A percentile compares a stretch with the other conserved stretches of the same genome.
phyloP scores from a whole-genome alignment of 2,329 filamentous ascomycete genomes.

The Penicillium expansum region DNA sequence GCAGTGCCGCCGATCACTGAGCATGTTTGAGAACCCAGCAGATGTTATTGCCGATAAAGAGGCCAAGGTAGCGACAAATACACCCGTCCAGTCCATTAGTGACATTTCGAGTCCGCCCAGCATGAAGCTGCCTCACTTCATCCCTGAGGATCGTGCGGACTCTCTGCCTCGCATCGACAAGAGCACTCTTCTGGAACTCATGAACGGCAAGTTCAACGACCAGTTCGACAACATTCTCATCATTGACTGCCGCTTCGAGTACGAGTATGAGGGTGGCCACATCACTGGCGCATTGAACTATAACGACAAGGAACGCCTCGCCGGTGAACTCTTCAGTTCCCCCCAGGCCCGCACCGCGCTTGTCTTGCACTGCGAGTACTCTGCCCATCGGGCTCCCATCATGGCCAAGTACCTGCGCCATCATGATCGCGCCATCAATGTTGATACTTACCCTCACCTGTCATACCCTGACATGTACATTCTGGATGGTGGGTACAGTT shows the following conservation, averaged over 20 bases:
- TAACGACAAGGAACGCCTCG: constrained; percentile 90
- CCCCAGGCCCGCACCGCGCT: constrained; percentile 72
- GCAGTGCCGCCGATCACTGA: constrained; percentile 85
- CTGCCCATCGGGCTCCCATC: constrained; percentile 88
- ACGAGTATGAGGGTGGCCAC: constrained; percentile 95
- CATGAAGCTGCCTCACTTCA: constrained; percentile 78
- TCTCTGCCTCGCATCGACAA: constrained; percentile 83
- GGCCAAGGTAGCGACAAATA: constrained; percentile 54
- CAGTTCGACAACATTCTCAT: constrained; percentile 78
- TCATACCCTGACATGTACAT: constrained; percentile 98
- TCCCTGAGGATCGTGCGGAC: constrained; percentile 75
- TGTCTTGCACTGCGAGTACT: constrained; percentile 98
- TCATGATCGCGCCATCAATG: constrained; percentile 81
- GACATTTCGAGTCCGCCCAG: constrained; percentile 76
- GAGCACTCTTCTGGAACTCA: constrained; percentile 76
- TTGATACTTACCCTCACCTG: constrained; percentile 79
- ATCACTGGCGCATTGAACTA: constrained; percentile 92
- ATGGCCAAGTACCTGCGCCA: constrained; percentile 94
- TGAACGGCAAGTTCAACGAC: constrained; percentile 78
- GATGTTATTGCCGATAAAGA: constrained; percentile 82
- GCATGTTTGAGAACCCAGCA: constrained; percentile 93
- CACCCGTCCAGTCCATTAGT: constrained; percentile 69
- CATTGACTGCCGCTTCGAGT: constrained; percentile 97
- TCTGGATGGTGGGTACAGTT: constrained; percentile 91
- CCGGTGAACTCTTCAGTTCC: constrained; percentile 71